Base-by-base conservation (phyloP, 2,329 filamentous ascomycete genomes). In the Ustulina deusta region DNA sequence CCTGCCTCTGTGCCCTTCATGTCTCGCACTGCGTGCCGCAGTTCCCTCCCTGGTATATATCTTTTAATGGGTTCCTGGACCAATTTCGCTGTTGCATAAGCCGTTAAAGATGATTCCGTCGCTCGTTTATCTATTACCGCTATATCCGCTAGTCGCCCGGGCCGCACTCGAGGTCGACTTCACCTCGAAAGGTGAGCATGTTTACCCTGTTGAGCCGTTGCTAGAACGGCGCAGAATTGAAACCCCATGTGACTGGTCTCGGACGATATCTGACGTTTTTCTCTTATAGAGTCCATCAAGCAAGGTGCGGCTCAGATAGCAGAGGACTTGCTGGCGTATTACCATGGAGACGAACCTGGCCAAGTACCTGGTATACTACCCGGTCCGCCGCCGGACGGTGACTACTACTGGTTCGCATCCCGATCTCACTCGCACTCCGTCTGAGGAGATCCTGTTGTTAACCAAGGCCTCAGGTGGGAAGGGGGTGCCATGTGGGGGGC, bases 401-500 rank as follows among this genome's bases (percentile, higher is more conserved):
- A 71, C 36, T 77, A 77, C 70, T 77, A 74, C 69, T 77, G 75
- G 75, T 76, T 69, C n/a, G 67, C 38, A 34, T 58, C 48, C 51
- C 54, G 1, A 25, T 38, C 42, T 22, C 46, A 42, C 11, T 54
- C 29, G 20, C n/a, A 40, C 17, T 44, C 66, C 10, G 13, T 56
- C 22, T 9, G 13, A 36, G 25, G 32, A 36, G 46, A 20, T 32
- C 10, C 9, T 15, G 20, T 49, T 61, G 29, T 66, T 71, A 52
- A 72, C 65, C 11, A 40, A 34, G 11, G 6, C 6, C 38, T 27
- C 73, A 87, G 85, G 85, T 88, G 85, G 86, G 84, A 88, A 75
- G 82, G 82, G 1, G 81, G 83, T n/a, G 81, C 83, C 20, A 74
- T 88, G 71, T 87, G 87, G 78, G 82, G 85, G 59, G 80, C 82